Base-by-base conservation (phyloP, 163 green algal species). In the Trebouxia gelatinosa region DNA sequence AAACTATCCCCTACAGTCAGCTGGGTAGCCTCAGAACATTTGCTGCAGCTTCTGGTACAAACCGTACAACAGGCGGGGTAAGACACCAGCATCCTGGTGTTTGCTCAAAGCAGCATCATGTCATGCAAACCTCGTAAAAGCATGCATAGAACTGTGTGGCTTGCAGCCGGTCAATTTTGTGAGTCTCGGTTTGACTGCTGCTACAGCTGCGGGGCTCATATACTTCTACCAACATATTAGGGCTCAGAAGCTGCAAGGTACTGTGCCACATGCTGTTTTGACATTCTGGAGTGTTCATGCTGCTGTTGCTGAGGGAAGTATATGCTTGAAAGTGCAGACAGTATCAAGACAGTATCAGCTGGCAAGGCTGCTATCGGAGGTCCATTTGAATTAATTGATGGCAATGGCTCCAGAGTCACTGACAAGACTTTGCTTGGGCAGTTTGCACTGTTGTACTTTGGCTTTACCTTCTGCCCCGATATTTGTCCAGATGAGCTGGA, bases 401-500 rank as follows among this genome's bases (percentile, higher is more conserved):
- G 90, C 38, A 58, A 93, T 38, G 91, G 91, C 51, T 95, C 95
- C 76, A 72, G 78, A 0, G 97, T 98, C 64, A 94, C 87, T 0
- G 78, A 96, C 74, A 86, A 90, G 46, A 83, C 98, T 80, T 80
- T 99, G 37, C 81, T 89, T 21, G 96, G 96, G 31, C 79, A 92
- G 37, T 99, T 95, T 81, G 87, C 85, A n/a, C 74, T 99, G 70
- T 80, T 99, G 0, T 99, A 99, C 83, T 99, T 99, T 88, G 96
- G 96, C 26, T 99, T 99, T 88, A 99, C 96, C 9, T 86, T 91
- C 80, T 99, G 96, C 83, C 96, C 96, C 19, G 96, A 99, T 89
- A 97, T 99, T 79, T 99, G 96, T 82, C 96, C 96, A 3, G 96
- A 98, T 59, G 96, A 99, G 85, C 87, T 99, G 51, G 91, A 98